A percentile compares a stretch with the other conserved stretches of the same genome.
These are phyloP conservation scores for Candida jianshihensis DNA, from an alignment of 805 yeast genomes.

Conservation along the genomic window DNA sequence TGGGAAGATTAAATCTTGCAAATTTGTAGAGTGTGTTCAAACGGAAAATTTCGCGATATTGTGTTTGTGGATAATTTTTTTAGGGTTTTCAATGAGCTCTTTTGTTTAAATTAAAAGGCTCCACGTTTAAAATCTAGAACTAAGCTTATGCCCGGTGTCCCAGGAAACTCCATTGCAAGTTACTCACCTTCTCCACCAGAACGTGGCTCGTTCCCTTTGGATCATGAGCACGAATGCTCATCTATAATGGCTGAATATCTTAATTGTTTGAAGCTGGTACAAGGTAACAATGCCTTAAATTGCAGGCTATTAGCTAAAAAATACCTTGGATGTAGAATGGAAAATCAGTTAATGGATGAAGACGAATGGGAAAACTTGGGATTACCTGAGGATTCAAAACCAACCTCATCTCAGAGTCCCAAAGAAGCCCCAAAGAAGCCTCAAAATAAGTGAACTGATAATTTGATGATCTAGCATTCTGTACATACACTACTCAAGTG, in stretches of 20 bases:
- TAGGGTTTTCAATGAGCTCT: no score
- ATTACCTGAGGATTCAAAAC: slow-evolving; percentile 43
- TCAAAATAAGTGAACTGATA: no score
- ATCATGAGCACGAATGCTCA: slow-evolving; percentile 81
- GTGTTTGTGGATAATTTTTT: no score
- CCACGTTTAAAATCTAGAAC: no score
- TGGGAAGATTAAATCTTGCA: no score
- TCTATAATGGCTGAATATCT: slow-evolving; percentile 69
- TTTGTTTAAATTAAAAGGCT: no score
- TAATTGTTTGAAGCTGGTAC: slow-evolving; percentile 68
- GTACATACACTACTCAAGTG: no score
- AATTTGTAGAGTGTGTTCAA: no score
- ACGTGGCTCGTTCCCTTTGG: slow-evolving; percentile 92
- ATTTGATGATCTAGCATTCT: no score
- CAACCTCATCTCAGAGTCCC: neutral
- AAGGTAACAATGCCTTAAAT: slow-evolving; percentile 84
- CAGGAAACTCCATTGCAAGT: slow-evolving; percentile 38
- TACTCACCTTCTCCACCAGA: slow-evolving; percentile 91
- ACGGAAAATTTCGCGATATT: no score
- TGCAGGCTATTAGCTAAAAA: slow-evolving; percentile 79
- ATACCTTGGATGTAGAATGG: slow-evolving; percentile 86
- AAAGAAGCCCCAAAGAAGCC: no score
- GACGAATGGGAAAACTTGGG: slow-evolving; percentile 60
- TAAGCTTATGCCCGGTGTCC: no score
- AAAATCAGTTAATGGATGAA: slow-evolving; percentile 53